A percentile compares a stretch with the other conserved stretches of the same genome.
phyloP scores from a whole-genome alignment of 2,329 filamentous ascomycete genomes.

The Allantophomopsis lycopodina region DNA sequence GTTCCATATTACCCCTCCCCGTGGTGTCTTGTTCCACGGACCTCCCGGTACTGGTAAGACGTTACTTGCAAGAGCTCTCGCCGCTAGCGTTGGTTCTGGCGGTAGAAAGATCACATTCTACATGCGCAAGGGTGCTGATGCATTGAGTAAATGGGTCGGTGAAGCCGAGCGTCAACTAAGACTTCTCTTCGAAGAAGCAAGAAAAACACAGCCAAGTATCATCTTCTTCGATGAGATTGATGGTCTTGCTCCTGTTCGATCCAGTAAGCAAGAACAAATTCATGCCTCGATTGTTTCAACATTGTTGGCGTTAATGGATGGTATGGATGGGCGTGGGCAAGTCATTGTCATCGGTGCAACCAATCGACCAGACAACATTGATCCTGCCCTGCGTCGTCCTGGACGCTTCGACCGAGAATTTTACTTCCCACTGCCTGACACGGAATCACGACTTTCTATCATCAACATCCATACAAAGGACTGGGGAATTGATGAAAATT shows the following conservation, averaged over 20 bases:
- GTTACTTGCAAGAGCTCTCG: slow-evolving; percentile 81
- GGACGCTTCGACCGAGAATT: slow-evolving; percentile 96
- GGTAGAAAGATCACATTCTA: slow-evolving; percentile 97
- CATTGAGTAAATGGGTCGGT: slow-evolving; percentile 96
- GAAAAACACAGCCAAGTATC: slow-evolving; percentile 93
- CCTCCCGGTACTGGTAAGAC: slow-evolving; percentile 94
- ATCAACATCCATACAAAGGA: slow-evolving; percentile 91
- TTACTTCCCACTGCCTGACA: slow-evolving; percentile 86
- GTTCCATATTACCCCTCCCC: slow-evolving; percentile 86
- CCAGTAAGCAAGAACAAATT: slow-evolving; percentile 97
- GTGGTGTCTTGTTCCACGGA: slow-evolving; percentile 92
- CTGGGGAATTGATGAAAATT: slow-evolving; percentile 69
- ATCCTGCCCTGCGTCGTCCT: slow-evolving; percentile 85
- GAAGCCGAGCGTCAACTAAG: slow-evolving; percentile 93
- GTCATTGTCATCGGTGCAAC: slow-evolving; percentile 99
- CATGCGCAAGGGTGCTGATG: slow-evolving; percentile 98
- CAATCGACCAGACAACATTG: slow-evolving; percentile 90
- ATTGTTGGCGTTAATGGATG: slow-evolving; percentile 87
- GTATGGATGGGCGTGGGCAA: slow-evolving; percentile 95
- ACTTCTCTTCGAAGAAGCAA: slow-evolving; percentile 86
- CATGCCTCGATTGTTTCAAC: slow-evolving; percentile 96
- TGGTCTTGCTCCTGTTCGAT: slow-evolving; percentile 86
- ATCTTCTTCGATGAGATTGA: slow-evolving; percentile 99
- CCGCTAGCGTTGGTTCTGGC: slow-evolving; percentile 77
- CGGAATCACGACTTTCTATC: slow-evolving; percentile 69